Percentiles rank a stretch among this genome's conserved stretches.
These are phyloP conservation scores for Spatholobus suberectus DNA, from an alignment of 306 rosid species.

Conservation along the genomic window DNA sequence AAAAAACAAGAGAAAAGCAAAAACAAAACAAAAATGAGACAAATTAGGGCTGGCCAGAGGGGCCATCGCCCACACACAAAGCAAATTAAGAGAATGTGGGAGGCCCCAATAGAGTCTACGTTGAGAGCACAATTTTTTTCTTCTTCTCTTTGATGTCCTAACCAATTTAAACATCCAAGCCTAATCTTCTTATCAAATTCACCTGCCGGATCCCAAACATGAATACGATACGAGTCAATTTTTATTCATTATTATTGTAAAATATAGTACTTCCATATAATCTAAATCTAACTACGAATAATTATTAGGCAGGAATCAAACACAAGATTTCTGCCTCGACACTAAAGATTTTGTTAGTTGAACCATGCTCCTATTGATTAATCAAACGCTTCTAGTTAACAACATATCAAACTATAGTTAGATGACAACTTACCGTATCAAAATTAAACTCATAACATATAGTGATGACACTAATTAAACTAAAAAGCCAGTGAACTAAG, in stretches of 20 bases:
- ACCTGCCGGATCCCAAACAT: background rate
- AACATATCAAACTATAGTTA: background rate
- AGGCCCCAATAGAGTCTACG: background rate
- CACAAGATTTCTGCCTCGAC: background rate
- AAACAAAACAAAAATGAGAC: slow-evolving; percentile 14
- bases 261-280: background rate
- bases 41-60: slow-evolving; percentile 1
- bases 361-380: background rate
- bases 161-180: background rate
- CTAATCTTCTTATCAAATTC: background rate
- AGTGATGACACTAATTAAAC: background rate
- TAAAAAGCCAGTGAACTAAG: background rate
- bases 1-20: background rate
- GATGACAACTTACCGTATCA: too few relatives aligned
- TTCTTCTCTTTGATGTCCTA: background rate
- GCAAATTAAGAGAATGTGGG: slow-evolving; percentile 1
- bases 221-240: background rate
- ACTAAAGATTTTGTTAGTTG: background rate
- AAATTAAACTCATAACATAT: background rate
- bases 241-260: background rate
- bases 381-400: background rate
- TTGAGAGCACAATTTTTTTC: background rate
- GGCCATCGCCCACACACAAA: slow-evolving; percentile 13
- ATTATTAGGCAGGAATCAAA: background rate
- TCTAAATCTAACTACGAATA: background rate